Conservation (phyloP, 2,329 filamentous ascomycete species). For the Penicillium hordei region DNA sequence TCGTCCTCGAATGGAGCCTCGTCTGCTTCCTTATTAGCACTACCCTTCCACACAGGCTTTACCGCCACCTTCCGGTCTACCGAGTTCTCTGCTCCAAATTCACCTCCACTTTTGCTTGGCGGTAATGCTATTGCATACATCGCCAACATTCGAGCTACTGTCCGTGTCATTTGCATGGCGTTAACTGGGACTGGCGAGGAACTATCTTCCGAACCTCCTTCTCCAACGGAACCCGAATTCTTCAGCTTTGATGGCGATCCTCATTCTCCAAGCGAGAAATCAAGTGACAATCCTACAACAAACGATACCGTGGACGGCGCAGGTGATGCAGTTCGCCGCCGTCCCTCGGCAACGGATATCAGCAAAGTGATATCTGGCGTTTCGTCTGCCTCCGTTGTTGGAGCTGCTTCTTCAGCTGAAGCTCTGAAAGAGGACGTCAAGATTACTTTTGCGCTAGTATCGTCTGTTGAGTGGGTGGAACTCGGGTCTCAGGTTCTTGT, state of each 20-base stretch:
- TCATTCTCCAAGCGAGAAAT: constrained; percentile 15
- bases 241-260: constrained; percentile 46
- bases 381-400: neutral
- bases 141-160: constrained; percentile 80
- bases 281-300: neutral
- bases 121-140: constrained; percentile 72
- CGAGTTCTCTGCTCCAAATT: constrained; percentile 47
- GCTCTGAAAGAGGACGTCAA: constrained; percentile 35
- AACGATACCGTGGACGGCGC: neutral
- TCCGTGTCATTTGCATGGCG: constrained; percentile 65
- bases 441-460: constrained; percentile 59
- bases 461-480: constrained; percentile 59
- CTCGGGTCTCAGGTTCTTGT: constrained; percentile 58
- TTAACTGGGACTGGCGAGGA: constrained; percentile 33
- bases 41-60: constrained; percentile 61
- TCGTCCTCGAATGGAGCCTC: constrained; percentile 34
- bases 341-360: constrained; percentile 25
- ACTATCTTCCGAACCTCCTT: constrained; percentile 26
- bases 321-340: constrained; percentile 2
- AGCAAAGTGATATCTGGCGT: constrained; percentile 28
- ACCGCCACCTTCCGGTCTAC: constrained; percentile 68
- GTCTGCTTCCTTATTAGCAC: constrained; percentile 14
- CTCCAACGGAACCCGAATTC: constrained; percentile 41
- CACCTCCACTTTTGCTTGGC: constrained; percentile 57
- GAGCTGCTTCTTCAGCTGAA: constrained; percentile 14